Evolutionary conservation across 2,329 filamentous ascomycete genomes (phyloP).

Genomic region (Phyllosticta citrichinensis): DNA sequence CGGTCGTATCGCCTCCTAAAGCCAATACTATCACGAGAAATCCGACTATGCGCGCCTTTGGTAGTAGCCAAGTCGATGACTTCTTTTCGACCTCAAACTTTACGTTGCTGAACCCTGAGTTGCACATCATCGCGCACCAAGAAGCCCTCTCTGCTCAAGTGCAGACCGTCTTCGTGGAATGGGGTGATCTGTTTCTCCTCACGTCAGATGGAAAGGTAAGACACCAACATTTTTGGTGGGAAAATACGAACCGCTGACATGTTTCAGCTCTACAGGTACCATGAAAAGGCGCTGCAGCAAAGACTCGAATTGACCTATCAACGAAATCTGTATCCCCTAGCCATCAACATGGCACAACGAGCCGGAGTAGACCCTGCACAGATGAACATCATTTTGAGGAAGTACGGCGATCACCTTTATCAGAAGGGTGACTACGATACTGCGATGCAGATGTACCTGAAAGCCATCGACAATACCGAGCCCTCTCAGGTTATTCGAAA

Average conservation of each 20-base stretch:
- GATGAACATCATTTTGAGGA: slow-evolving; percentile 85
- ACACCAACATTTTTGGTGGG: neutral
- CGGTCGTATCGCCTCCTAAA: slow-evolving; percentile 70
- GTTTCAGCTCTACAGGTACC: slow-evolving; percentile 67
- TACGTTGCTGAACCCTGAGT: slow-evolving; percentile 79
- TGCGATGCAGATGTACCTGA: slow-evolving; percentile 97
- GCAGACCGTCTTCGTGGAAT: slow-evolving; percentile 70
- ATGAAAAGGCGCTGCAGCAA: slow-evolving; percentile 82
- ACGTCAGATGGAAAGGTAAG: slow-evolving; percentile 82
- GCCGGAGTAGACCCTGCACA: slow-evolving; percentile 68
- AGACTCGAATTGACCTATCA: slow-evolving; percentile 90
- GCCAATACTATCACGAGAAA: slow-evolving; percentile 43
- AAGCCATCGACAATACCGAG: slow-evolving; percentile 91
- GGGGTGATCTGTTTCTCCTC: slow-evolving; percentile 86
- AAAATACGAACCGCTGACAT: slow-evolving; percentile 11
- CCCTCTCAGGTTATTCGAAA: slow-evolving; percentile 94
- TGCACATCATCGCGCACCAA: slow-evolving; percentile 82
- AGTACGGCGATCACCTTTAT: slow-evolving; percentile 89
- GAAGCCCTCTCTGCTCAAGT: slow-evolving; percentile 76
- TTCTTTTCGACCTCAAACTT: slow-evolving; percentile 83
- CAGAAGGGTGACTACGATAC: slow-evolving; percentile 93
- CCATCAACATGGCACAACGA: slow-evolving; percentile 88
- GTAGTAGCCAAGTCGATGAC: slow-evolving; percentile 60
- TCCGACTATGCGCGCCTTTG: slow-evolving; percentile 62
- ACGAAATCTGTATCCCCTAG: slow-evolving; percentile 81